Base-by-base conservation (phyloP, 73 alveolate species). In the Urostyla sp. region DNA sequence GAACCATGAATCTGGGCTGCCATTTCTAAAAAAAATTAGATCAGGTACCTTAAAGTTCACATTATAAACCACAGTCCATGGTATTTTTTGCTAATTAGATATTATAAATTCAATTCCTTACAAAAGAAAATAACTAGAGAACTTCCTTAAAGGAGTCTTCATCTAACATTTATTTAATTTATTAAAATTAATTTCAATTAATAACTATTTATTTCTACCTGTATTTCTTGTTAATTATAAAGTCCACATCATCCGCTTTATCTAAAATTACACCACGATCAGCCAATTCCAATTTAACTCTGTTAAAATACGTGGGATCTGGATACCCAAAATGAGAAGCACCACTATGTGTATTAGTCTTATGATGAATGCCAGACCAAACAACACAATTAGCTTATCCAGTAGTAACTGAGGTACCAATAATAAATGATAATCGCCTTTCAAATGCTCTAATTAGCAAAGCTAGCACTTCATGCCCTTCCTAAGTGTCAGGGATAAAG, bases 291-390 rank as follows among this genome's bases (percentile, higher is more conserved):
- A 84, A 85, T 44, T 78, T 90, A 0, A 96, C 98, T 92, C 99
- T 92, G 18, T 81, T 87, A 69, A 96, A 91, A 69, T 96, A 95
- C 11, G 98, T 95, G 8, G 95, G 87, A 73, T 96, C 99, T 2
- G 99, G 99, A 76, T 93, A 96, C 0, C 98, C 99, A 87, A 91
- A 96, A 72, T 63, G 11, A 21, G 61, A 43, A 28, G 45, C 44
- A 21, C 99, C 99, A 24, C 99, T 99, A 50, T 24, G 30, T 28
- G 87, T 45, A 59, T 87, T 83, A 16, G 99, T 95, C 74, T 96
- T 96, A 75, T 96, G 99, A 80, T 96, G 99, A 35, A 96, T 87
- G 11, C 98, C 97, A 85, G 88, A 92, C 99, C 99, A 96, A 43
- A 95, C 97, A 2, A 93, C 94, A 23, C 91, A 78, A 84, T 96